phyloP scores from a whole-genome alignment of 2,329 filamentous ascomycete genomes.

The Botrytis pseudocinerea region DNA sequence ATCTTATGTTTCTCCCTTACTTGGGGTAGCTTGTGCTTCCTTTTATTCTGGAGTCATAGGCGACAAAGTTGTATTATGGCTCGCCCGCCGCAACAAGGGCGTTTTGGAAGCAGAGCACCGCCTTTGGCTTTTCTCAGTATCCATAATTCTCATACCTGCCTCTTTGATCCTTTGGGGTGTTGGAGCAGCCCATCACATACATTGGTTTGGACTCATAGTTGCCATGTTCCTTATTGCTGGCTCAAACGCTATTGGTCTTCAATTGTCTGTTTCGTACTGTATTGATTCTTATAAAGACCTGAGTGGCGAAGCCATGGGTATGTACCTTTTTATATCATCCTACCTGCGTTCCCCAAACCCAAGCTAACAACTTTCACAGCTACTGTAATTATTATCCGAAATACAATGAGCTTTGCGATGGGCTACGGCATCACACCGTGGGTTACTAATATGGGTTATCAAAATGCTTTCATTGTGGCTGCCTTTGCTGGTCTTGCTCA shows the following conservation, averaged over 20 bases:
- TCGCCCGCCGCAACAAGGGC: conserved; percentile 47
- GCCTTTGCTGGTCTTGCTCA: conserved; percentile 45
- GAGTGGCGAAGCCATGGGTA: conserved; percentile 49
- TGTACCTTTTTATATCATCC: not conserved
- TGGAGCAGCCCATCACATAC: conserved; percentile 50
- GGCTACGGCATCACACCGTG: conserved; percentile 53
- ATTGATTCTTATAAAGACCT: conserved; percentile 52
- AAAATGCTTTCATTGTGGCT: conserved; percentile 48
- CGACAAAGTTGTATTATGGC: conserved; percentile 40
- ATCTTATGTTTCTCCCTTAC: conserved; percentile 39
- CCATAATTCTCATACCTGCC: conserved; percentile 46
- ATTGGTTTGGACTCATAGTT: conserved; percentile 49
- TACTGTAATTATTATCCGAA: conserved; percentile 50
- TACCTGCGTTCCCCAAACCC: too few relatives aligned
- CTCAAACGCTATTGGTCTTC: conserved; percentile 48
- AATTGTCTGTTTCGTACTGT: conserved; percentile 46
- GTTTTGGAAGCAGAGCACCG: conserved; percentile 41
- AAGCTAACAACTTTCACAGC: conserved; percentile 30
- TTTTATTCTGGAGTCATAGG: conserved; percentile 38
- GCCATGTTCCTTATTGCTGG: conserved; percentile 50
- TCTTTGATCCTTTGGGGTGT: conserved; percentile 53
- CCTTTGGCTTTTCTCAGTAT: conserved; percentile 41
- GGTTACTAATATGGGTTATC: conserved; percentile 46
- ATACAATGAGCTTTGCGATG: conserved; percentile 52
- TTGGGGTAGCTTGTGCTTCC: conserved; percentile 37